Evolutionary conservation across 2,329 filamentous ascomycete genomes (phyloP).

Genomic region (Fusarium xyrophilum): DNA sequence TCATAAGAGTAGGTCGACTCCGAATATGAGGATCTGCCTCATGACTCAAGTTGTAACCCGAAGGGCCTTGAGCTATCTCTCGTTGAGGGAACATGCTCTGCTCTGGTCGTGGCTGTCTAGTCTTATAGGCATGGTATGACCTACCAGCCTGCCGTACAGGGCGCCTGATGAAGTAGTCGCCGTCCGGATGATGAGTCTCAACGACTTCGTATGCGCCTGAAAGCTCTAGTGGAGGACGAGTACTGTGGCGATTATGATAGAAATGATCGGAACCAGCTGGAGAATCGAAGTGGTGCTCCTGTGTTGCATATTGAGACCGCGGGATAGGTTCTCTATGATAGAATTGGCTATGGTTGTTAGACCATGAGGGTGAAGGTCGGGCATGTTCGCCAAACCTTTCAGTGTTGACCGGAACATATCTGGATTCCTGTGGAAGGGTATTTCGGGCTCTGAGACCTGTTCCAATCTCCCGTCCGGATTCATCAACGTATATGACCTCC

Average conservation of each 20-base stretch:
- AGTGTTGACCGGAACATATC: constrained; percentile 9
- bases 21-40: constrained; percentile 1
- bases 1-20: background rate
- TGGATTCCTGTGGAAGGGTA: constrained; percentile 14
- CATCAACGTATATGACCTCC: constrained; percentile 40
- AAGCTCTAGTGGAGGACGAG: constrained; percentile 4
- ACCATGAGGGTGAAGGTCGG: constrained; percentile 9
- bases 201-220: constrained; percentile 54
- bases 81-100: constrained; percentile 13
- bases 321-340: constrained; percentile 19
- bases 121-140: constrained; percentile 39
- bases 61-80: background rate
- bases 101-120: constrained; percentile 18
- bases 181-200: constrained; percentile 52
- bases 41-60: constrained; percentile 4
- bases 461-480: constrained; percentile 36
- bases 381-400: constrained; percentile 1
- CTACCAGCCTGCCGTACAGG: constrained; percentile 46
- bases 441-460: constrained; percentile 31
- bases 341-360: constrained; percentile 8
- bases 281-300: constrained; percentile 11
- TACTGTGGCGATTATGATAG: constrained; percentile 17
- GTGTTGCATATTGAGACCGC: constrained; percentile 9
- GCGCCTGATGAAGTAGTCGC: constrained; percentile 56
- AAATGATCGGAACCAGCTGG: background rate